Conservation (phyloP, 352 stramenopile genomes). For the Pelagophyceae sp. region DNA sequence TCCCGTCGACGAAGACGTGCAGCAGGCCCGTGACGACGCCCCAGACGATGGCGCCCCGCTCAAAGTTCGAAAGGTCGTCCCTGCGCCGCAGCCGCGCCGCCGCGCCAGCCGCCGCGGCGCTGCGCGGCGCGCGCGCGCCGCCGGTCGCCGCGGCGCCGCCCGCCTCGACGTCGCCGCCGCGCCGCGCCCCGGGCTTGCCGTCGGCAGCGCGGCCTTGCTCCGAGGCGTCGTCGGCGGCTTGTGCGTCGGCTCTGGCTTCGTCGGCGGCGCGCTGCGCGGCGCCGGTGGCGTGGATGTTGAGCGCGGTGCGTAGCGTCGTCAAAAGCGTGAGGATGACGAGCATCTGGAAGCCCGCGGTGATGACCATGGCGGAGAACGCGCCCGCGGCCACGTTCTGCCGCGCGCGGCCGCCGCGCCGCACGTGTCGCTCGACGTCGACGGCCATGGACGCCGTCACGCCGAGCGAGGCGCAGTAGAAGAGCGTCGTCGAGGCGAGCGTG, state of each 20-base stretch:
- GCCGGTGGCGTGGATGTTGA: no score
- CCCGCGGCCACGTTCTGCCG: not conserved
- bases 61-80: no score
- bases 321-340: not conserved
- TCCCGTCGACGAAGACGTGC: conserved; percentile 14
- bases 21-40: not conserved
- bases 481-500: not conserved
- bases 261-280: no score
- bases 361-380: not conserved
- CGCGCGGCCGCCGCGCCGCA: no score
- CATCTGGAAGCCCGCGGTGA: not conserved
- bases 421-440: not conserved
- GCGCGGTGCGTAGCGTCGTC: no score
- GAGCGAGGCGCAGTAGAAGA: not conserved
- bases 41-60: not conserved
- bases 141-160: not conserved
- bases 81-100: no score
- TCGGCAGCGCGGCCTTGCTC: no score
- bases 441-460: not conserved
- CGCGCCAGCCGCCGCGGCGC: no score
- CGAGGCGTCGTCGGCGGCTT: not conserved
- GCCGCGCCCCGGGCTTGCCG: no score
- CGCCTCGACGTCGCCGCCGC: not conserved
- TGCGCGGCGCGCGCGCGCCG: no score
- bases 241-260: no score